phyloP scores from a whole-genome alignment of 2,329 filamentous ascomycete genomes.

The Teratosphaeria gauchensis region DNA sequence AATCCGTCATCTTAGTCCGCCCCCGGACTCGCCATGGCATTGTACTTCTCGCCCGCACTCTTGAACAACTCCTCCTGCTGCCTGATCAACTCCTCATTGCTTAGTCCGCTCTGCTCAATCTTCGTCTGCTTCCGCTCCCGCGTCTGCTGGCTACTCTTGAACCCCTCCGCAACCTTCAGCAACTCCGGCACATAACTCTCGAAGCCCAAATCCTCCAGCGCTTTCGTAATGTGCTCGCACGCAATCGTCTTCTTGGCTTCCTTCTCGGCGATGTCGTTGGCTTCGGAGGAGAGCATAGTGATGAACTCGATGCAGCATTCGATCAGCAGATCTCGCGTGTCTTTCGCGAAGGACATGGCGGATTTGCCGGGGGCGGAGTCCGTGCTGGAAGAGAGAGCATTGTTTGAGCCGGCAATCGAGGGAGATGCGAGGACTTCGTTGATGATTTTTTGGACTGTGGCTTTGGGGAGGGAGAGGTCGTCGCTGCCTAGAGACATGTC shows the following conservation, averaged over 20 bases:
- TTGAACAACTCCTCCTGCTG: slow-evolving; percentile 90
- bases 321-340: slow-evolving; percentile 88
- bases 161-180: slow-evolving; percentile 74
- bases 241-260: slow-evolving; percentile 99
- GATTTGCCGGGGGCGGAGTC: slow-evolving; percentile 6
- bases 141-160: slow-evolving; percentile 83
- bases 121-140: slow-evolving; percentile 97
- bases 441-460: slow-evolving; percentile 74
- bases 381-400: slow-evolving; percentile 1
- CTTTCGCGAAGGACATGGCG: slow-evolving; percentile 82
- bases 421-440: slow-evolving; percentile 63
- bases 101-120: slow-evolving; percentile 87
- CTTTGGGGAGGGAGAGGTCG: slow-evolving; percentile 53
- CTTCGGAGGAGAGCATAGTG: slow-evolving; percentile 94
- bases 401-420: not conserved
- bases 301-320: slow-evolving; percentile 99
- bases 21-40: slow-evolving; percentile 21
- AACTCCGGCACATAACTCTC: slow-evolving; percentile 85
- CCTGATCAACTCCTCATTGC: slow-evolving; percentile 77
- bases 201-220: slow-evolving; percentile 85
- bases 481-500: slow-evolving; percentile 38
- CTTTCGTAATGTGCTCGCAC: slow-evolving; percentile 93
- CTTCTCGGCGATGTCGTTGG: slow-evolving; percentile 97
- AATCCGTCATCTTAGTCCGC: not conserved
- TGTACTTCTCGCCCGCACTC: slow-evolving; percentile 64